Evolutionary conservation across 306 rosid species (phyloP).

Genomic region (Ziziphus jujuba): DNA sequence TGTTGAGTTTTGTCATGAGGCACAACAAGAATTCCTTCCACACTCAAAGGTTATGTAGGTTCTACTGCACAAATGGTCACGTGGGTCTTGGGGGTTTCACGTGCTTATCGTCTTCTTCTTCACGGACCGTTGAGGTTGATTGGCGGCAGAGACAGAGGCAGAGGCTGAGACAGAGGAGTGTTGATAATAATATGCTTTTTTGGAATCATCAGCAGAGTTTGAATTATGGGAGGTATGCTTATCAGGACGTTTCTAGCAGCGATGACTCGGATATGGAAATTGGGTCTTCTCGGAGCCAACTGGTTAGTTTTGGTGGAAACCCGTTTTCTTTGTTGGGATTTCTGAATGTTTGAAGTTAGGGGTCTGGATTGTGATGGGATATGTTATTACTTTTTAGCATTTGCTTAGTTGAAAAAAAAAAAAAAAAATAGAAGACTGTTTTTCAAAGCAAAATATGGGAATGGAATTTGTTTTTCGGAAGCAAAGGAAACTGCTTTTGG

Average conservation of each 20-base stretch:
- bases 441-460: too few species aligned
- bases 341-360: constrained; percentile 9
- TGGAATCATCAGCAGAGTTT: constrained; percentile 47
- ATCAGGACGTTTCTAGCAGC: constrained; percentile 48
- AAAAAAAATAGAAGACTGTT: too few species aligned
- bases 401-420: not conserved
- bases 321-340: not conserved
- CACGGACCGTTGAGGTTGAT: constrained; percentile 27
- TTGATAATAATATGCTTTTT: constrained; percentile 34
- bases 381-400: not conserved
- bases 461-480: too few species aligned
- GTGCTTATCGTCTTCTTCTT: constrained; percentile 21
- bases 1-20: constrained; percentile 20
- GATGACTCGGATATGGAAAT: constrained; percentile 70
- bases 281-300: constrained; percentile 47
- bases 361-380: constrained; percentile 8
- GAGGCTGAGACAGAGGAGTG: constrained; percentile 23
- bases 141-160: constrained; percentile 28
- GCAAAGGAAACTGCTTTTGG: too few species aligned
- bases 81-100: constrained; percentile 26
- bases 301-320: constrained; percentile 37
- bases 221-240: constrained; percentile 70
- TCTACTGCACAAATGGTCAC: constrained; percentile 14
- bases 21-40: not conserved
- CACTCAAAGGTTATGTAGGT: constrained; percentile 12